Conservation (phyloP, 768 basidiomycete species). For the Roridomyces roridus region DNA sequence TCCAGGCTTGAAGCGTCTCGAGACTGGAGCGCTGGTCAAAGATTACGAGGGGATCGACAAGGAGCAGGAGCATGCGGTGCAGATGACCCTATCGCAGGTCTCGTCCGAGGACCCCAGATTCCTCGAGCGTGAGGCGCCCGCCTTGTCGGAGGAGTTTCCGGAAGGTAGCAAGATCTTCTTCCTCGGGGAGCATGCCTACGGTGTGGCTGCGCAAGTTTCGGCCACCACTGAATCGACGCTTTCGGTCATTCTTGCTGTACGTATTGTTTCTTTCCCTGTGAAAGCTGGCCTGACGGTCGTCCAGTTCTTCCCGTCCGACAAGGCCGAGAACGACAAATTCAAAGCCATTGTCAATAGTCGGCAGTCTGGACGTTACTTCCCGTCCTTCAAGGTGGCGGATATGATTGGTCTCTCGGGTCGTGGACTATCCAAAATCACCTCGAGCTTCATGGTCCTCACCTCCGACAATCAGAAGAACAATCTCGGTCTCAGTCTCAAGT, state of each 20-base stretch:
- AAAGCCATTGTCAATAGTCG: conserved; percentile 66
- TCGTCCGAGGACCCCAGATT: conserved; percentile 89
- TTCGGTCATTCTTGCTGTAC: conserved; percentile 87
- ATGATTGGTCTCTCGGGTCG: conserved; percentile 77
- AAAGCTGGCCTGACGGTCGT: conserved; percentile 1
- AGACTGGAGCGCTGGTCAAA: conserved; percentile 91
- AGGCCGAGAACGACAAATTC: conserved; percentile 79
- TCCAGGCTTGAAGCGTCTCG: conserved; percentile 86
- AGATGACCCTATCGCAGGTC: conserved; percentile 83
- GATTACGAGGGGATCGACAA: conserved; percentile 88
- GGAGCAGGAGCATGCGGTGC: conserved; percentile 85
- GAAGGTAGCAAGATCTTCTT: conserved; percentile 93
- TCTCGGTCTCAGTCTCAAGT: conserved; percentile 93
- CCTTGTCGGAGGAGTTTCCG: conserved; percentile 89
- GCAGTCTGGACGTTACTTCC: conserved; percentile 66
- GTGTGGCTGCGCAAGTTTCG: conserved; percentile 91
- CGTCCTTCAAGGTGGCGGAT: conserved; percentile 80
- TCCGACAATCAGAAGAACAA: conserved; percentile 83
- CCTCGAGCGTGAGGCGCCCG: conserved; percentile 81
- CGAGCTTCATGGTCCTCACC: conserved; percentile 88
- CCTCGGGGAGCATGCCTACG: conserved; percentile 93
- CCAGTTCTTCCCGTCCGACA: conserved; percentile 89
- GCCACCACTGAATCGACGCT: conserved; percentile 71
- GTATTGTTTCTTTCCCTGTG: conserved; percentile 21
- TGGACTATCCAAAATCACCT: conserved; percentile 89